Conservation (phyloP, 148 eudicot species). For the Nyssa sinensis region DNA sequence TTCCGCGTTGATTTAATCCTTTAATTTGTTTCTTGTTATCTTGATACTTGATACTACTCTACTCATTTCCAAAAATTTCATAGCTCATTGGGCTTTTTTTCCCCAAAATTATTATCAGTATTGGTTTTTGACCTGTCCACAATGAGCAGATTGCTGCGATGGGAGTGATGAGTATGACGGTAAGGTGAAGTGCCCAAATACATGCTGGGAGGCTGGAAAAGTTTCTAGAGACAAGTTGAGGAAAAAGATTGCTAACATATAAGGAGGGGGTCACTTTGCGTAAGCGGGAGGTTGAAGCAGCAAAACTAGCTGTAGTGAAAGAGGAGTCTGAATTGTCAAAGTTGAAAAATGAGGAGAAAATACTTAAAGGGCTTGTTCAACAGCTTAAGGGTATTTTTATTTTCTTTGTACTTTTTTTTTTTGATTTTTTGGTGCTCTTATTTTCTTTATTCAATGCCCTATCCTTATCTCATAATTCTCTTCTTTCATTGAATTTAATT, state of each 20-base stretch:
- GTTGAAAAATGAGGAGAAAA: conserved; percentile 80
- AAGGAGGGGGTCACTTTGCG: conserved; percentile 71
- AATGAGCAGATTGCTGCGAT: conserved; percentile 84
- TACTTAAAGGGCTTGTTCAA: conserved; percentile 75
- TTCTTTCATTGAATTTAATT: conserved; percentile 9
- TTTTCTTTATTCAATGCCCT: neutral
- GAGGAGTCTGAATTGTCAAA: conserved; percentile 76
- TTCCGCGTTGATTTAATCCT: neutral
- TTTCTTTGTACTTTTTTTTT: no score
- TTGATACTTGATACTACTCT: neutral
- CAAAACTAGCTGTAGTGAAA: conserved; percentile 60
- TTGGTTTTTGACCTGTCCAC: conserved; percentile 19
- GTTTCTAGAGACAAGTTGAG: conserved; percentile 83
- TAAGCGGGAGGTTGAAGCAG: conserved; percentile 72
- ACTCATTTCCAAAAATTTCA: no score
- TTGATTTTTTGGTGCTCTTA: no score
- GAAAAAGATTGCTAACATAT: conserved; percentile 78
- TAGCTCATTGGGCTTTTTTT: no score
- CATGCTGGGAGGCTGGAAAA: conserved; percentile 99
- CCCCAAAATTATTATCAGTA: neutral
- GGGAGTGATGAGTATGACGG: conserved; percentile 98
- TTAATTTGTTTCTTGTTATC: neutral
- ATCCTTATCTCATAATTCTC: neutral
- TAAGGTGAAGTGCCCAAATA: conserved; percentile 69
- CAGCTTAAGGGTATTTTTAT: conserved; percentile 74